Percentiles rank a stretch among this genome's conserved stretches.
Evolutionary conservation across 2,329 filamentous ascomycete genomes (phyloP).

Genomic region (Ascochyta clinopodiicola): DNA sequence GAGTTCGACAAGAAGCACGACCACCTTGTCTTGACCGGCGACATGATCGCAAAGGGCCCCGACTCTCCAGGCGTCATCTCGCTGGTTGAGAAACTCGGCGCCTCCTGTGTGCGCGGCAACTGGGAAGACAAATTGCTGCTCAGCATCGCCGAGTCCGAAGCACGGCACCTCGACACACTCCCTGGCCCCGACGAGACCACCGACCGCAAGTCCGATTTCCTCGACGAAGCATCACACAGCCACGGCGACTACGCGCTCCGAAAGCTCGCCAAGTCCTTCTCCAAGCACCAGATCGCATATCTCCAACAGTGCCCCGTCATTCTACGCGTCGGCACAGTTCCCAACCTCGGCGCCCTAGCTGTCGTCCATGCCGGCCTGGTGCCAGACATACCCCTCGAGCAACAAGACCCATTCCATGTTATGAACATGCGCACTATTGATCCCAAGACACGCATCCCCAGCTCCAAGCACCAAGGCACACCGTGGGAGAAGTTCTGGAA

Average conservation of each 20-base stretch:
- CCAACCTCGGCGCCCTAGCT: slow-evolving; percentile 67
- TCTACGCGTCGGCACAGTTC: slow-evolving; percentile 70
- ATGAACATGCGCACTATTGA: slow-evolving; percentile 93
- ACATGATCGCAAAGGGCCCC: slow-evolving; percentile 78
- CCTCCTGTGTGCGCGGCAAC: slow-evolving; percentile 87
- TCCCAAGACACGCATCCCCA: slow-evolving; percentile 64
- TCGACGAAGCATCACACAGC: slow-evolving; percentile 41
- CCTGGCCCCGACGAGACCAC: slow-evolving; percentile 42
- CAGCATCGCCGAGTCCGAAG: slow-evolving; percentile 57
- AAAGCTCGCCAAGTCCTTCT: slow-evolving; percentile 64
- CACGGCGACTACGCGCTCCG: slow-evolving; percentile 51
- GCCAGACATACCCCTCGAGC: slow-evolving; percentile 72
- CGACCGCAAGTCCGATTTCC: slow-evolving; percentile 34
- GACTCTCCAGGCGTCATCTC: slow-evolving; percentile 80
- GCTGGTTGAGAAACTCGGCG: slow-evolving; percentile 73
- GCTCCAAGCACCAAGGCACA: slow-evolving; percentile 60
- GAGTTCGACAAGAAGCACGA: slow-evolving; percentile 66
- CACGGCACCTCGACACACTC: slow-evolving; percentile 26
- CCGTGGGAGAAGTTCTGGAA: slow-evolving; percentile 72
- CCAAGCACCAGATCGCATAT: slow-evolving; percentile 69
- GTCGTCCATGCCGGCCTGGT: slow-evolving; percentile 88
- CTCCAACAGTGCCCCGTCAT: slow-evolving; percentile 78
- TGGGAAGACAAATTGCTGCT: slow-evolving; percentile 88
- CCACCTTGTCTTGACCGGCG: slow-evolving; percentile 48
- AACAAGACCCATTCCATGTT: slow-evolving; percentile 77